Base-by-base conservation (phyloP, 1,139 yeast genomes). In the Kodamaea ohmeri region DNA sequence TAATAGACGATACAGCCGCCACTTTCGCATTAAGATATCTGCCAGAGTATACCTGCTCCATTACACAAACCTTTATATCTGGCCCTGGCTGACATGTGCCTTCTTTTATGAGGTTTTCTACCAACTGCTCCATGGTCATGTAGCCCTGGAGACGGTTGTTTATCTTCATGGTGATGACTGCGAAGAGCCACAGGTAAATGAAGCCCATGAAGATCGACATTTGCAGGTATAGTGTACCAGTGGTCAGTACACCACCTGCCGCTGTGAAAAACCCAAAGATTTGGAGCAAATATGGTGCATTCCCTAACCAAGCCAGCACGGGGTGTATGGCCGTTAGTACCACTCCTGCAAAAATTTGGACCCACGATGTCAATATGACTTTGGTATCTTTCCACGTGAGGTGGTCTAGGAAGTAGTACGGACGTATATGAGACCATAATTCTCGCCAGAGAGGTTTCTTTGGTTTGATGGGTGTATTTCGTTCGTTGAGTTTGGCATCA, bases 241-340 rank as follows among this genome's bases (percentile, higher is more conserved):
- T 49, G 7, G 64, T 41, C 39, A 58, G 57, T 2, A 48, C 40
- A 1, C 67, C 68, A 1, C 71, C 71, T 4, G 63, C 39, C 12
- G 52, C 50, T 3, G 42, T 47, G 31, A 64, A 53, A 34, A 64
- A 62, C 2, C 58, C 61, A 24, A 63, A 46, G 21, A 65, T 53
- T 32, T 55, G 62, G 22, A 57, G 37, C 38, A 65, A 49, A 41
- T 56, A 65, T 1, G 61, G 50, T 2, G 63, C 65, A 13, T 40
- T 39, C 3, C 70, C 70, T 1, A 65, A 27, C 68, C 68, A 65
- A 9, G 38, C 37, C 34, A 56, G 49, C 1, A 59, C 47, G 7
- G 39, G 36, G 1, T 65, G 67, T 1, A 62, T 52, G 3, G 61
- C 48, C 6, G 57, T 42, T 12, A 65, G 36, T 1, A 65, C 40